Evolutionary conservation across 2,329 filamentous ascomycete species (phyloP), one percentile per base, ranked within the genome.

Genomic region (Amesomyces nigricolor): DNA sequence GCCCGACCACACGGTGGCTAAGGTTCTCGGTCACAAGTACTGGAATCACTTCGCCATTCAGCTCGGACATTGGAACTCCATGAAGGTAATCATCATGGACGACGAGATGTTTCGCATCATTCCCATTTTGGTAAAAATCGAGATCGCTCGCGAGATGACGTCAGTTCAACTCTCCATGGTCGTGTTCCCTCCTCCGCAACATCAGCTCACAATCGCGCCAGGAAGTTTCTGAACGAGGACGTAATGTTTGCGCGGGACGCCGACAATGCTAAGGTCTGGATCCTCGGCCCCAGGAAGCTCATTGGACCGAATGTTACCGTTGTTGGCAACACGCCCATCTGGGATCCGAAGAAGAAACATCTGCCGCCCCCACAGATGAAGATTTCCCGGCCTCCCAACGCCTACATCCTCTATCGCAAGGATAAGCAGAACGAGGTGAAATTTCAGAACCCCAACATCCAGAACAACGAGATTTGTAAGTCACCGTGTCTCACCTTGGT

Each of bases 391-490:
- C 73, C 73, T 26, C 68, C 71, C 14, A 75, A 75, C 59, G 70
- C 71, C 5, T 75, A 70, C 64, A 74, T 75, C 39, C 60, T 75
- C 16, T 75, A 73, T 47, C 72, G 73, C 58, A 71, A 71, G 57
- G 70, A 73, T 35, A 64, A 68, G 26, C 72, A 74, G 59, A 62
- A 62, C 14, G 43, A 62, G 10, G 60, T 74, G 40, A 72, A 72
- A 62, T 54, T 62, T 3, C 57, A 57, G 14, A 67, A 72, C 45
- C 70, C 71, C 2, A 62, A 62, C 13, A 67, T 74, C 26, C 67
- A 68, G 32, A 74, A 75, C 65, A 74, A 73, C 47, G 67, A 73
- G 49, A 74, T 75, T 46, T 75, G 72, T 75, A 63, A 70, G 72
- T 66, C n/a, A 44, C 19, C 2, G 11, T 47, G 38, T 32, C 48